Base-by-base conservation (phyloP, 805 yeast genomes). In the Kazachstania psychrophila region DNA sequence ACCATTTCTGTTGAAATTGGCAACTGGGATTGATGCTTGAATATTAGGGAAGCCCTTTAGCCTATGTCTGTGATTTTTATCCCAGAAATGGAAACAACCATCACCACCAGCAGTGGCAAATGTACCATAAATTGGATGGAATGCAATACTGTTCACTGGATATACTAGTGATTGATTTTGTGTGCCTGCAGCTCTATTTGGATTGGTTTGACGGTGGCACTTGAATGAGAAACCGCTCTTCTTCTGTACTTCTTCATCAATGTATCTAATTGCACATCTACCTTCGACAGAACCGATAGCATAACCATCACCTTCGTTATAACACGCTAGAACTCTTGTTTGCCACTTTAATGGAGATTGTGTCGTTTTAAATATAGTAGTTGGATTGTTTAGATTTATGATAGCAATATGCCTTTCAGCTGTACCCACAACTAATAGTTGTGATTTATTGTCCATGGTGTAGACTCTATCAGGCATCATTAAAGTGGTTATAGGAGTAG, bases 221-320 rank as follows among this genome's bases (percentile, higher is more conserved):
- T 85, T 84, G 72, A 92, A 92, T 5, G 96, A 79, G 58, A 89
- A 92, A 3, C 92, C 92, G 24, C 58, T 58, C 47, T 75, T 72
- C 38, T 70, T 69, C 52, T 81, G 94, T 49, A 81, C 86, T 36
- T 69, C 69, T 17, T 85, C 95, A 51, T 84, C 94, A 37, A 89
- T 76, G 57, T 88, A 92, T 56, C 86, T 95, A 49, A 92, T 78
- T 11, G 95, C 94, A 63, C 97, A 86, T 47, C 98, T 72, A 23
- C 97, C 97, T 63, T 92, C 98, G 32, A 89, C 75, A 6, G 95
- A 80, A 4, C 95, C 97, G 33, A 92, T 63, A 1, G 95, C 96
- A 61, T 72, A 92, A 8, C 97, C 96, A 51, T 83, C 79, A 10
- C 95, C 97, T 44, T 76, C 79, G n/a, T 88, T 88, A 58, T 79